phyloP scores from a whole-genome alignment of 208 protist species.

The Leishmania gerbilli region DNA sequence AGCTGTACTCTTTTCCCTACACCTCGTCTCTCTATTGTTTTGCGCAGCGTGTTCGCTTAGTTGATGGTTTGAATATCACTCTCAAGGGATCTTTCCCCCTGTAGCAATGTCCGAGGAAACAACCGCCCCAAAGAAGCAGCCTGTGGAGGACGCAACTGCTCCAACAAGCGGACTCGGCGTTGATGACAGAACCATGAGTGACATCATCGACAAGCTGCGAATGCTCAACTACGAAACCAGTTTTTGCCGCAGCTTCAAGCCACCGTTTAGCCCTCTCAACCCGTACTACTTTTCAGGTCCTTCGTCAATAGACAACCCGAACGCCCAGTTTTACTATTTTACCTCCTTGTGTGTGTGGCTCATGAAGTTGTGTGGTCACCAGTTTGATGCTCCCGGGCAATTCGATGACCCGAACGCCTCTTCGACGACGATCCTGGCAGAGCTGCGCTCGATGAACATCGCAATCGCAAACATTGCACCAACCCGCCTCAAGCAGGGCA shows the following conservation, averaged over 20 bases:
- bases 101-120: slow-evolving; percentile 26
- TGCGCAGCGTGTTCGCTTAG: not conserved
- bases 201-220: slow-evolving; percentile 86
- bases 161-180: slow-evolving; percentile 20
- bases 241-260: slow-evolving; percentile 75
- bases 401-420: slow-evolving; percentile 91
- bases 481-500: slow-evolving; percentile 85
- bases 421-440: slow-evolving; percentile 82
- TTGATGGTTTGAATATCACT: not conserved
- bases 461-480: slow-evolving; percentile 75
- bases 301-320: slow-evolving; percentile 86
- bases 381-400: slow-evolving; percentile 76
- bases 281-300: slow-evolving; percentile 80
- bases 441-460: slow-evolving; percentile 77
- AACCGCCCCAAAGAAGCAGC: slow-evolving; percentile 1
- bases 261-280: slow-evolving; percentile 83
- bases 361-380: slow-evolving; percentile 77
- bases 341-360: slow-evolving; percentile 89
- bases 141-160: slow-evolving; percentile 6
- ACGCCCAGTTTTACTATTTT: slow-evolving; percentile 92
- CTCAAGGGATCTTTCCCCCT: not conserved
- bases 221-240: slow-evolving; percentile 82
- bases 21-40: not conserved
- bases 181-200: slow-evolving; percentile 81
- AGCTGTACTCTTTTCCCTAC: not conserved